Base-by-base conservation (phyloP, 148 eudicot genomes). In the Cornus florida region DNA sequence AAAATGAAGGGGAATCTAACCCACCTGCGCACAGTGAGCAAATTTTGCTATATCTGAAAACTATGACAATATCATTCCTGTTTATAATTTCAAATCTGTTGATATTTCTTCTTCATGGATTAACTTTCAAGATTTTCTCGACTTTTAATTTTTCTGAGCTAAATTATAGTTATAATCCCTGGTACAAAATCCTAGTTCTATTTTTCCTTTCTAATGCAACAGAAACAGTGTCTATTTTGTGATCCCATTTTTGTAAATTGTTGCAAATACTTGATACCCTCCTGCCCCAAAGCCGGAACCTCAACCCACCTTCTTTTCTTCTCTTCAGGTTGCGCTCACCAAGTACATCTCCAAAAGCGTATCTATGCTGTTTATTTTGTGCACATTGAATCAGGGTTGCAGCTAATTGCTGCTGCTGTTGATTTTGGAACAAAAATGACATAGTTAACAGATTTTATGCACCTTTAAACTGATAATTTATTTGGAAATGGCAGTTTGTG, bases 1-100 rank as follows among this genome's bases (percentile, higher is more conserved):
- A 93, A 93, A 86, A 86, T 93, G 88, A 95, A 92, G 88, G 96
- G 92, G 78, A 95, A 95, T 82, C 83, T 93, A 77, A 86, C 90
- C 87, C 87, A 84, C 70, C 76, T 95, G 81, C 94, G 97, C 84
- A 86, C 88, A 62, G 98, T 95, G 85, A 93, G 98, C 74, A 83
- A 75, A 78, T 38, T 41, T 80, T 72, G 6, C 33, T 69, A 22
- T 74, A n/a, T 20, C 33, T 48, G 12, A 19, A 22, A 56, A 28
- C 5, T 13, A 11, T 56, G 20, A 39, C 53, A 10, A n/a, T 5
- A 31, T 53, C 9, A 57, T 50, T 70, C 19, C 73, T 69, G 23
- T 74, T 73, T 67, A 20, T 72, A 31, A 39, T 66, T 7, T 35
- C 1, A 53, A 43, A 67, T 48, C 14, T 39, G 53, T 53, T 8